Evolutionary conservation across 805 yeast genomes (phyloP).

Genomic region (Metschnikowia dekortorum): DNA sequence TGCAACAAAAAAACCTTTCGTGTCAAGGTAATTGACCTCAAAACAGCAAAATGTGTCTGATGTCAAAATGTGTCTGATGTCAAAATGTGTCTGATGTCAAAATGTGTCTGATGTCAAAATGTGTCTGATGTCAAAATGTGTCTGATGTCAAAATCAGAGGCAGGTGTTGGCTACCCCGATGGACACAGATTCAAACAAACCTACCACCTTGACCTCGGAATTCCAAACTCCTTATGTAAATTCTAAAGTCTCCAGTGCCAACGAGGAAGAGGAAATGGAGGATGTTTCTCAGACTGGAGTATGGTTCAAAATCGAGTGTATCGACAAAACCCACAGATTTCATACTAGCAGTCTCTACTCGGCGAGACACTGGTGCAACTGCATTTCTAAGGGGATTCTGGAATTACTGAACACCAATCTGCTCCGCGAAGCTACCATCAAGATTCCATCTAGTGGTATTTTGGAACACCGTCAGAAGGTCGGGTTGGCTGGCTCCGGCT

Average conservation of each 20-base stretch:
- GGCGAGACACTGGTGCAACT: conserved; percentile 79
- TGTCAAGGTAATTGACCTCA: conserved; percentile 64
- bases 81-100: too few species aligned
- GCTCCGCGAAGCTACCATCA: conserved; percentile 68
- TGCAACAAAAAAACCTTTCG: conserved; percentile 88
- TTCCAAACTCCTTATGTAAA: conserved; percentile 1
- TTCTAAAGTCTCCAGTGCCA: conserved; percentile 13
- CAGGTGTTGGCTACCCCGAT: neutral
- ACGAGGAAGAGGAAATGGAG: conserved; percentile 18
- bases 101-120: too few species aligned
- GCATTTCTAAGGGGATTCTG: conserved; percentile 72
- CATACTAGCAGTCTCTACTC: conserved; percentile 67
- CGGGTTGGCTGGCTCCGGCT: conserved; percentile 35
- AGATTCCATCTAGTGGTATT: conserved; percentile 69
- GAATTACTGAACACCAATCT: conserved; percentile 54
- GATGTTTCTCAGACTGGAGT: conserved; percentile 29
- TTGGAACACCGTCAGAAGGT: conserved; percentile 54
- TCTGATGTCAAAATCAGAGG: conserved; percentile 37
- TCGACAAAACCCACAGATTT: conserved; percentile 55
- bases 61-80: too few species aligned
- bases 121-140: conserved; percentile 25
- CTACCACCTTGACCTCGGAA: neutral
- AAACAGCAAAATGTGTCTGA: conserved; percentile 43
- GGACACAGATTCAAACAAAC: neutral
- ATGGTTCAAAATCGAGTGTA: conserved; percentile 60